Base-by-base conservation (phyloP, 2,329 filamentous ascomycete species). In the Penicillium sp. region DNA sequence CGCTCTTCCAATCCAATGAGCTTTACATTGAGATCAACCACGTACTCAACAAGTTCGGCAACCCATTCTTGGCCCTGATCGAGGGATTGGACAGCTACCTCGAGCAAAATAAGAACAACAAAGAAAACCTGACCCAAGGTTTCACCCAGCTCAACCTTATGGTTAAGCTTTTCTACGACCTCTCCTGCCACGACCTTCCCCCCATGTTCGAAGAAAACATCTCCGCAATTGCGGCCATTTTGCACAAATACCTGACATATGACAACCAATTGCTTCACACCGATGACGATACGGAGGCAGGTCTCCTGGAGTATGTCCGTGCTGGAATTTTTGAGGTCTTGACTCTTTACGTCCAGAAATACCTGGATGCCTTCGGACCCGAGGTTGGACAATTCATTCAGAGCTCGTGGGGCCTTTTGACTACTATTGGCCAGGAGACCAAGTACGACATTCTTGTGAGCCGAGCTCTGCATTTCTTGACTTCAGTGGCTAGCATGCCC, bases 11-110 rank as follows among this genome's bases (percentile, higher is more conserved):
- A 60, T 96, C 93, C 44, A 91, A 99, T 75, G 91, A 90, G 50
- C 85, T 99, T 11, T 99, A 92, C 75, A 90, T 87, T 35, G 95
- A 99, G 78, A 96, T 99, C 79, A 95, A 96, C 76, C 95, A 99
- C 79, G 96, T 99, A 55, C 84, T 99, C 52, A 80, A 81, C 59
- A 91, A 88, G 56, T 98, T 99, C 74, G 90, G 91, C 57, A 80
- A 84, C 39, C 89, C 95, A 0, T 98, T 96, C 73, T 82, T 98
- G 55, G 82, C 85, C 54, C 83, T 98, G 59, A 86, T 97, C 65
- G 84, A 86, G 78, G 76, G 74, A 24, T 70, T 82, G 49, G 80
- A 83, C 65, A 62, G 65, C 24, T 81, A 83, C 65, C 84, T 99
- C 66, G 84, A 89, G 57, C 84, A 87, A 66, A 91, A 92, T 72